Conservation (phyloP, 352 stramenopile species). For the Halophytophthora polymorphica region DNA sequence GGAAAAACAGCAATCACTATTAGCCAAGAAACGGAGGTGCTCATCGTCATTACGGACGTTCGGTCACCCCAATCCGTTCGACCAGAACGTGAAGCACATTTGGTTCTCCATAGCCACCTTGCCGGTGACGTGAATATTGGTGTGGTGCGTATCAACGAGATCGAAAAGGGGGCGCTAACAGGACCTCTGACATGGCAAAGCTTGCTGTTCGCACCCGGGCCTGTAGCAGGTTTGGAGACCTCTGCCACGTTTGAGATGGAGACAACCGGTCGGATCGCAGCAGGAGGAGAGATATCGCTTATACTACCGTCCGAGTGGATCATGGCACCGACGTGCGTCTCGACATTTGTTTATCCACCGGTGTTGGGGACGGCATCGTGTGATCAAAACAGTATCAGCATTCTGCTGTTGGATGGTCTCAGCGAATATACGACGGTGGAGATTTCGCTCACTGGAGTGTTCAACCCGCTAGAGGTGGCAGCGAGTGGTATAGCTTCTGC, state of each 20-base stretch:
- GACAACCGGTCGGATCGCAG: conserved; percentile 34
- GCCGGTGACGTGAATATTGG: conserved; percentile 46
- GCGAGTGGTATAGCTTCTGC: conserved; percentile 17
- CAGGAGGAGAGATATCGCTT: conserved; percentile 32
- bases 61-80: conserved; percentile 45
- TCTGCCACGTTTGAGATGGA: conserved; percentile 39
- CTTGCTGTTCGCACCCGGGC: conserved; percentile 35
- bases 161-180: conserved; percentile 31
- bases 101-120: conserved; percentile 44
- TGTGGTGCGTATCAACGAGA: conserved; percentile 26
- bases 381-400: conserved; percentile 29
- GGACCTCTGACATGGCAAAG: conserved; percentile 48
- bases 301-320: conserved; percentile 47
- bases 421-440: conserved; percentile 33
- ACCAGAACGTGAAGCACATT: conserved; percentile 4
- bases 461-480: conserved; percentile 45
- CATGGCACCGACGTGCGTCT: conserved; percentile 26
- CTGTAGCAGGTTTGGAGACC: conserved; percentile 47
- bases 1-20: conserved; percentile 20
- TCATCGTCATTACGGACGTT: conserved; percentile 37
- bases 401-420: conserved; percentile 36
- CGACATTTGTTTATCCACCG: conserved; percentile 30
- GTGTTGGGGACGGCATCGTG: conserved; percentile 26
- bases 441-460: conserved; percentile 34
- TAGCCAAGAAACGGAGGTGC: conserved; percentile 34